Evolutionary conservation across 164 flowering plant species (phyloP).

Genomic region (Echeveria elegans): DNA sequence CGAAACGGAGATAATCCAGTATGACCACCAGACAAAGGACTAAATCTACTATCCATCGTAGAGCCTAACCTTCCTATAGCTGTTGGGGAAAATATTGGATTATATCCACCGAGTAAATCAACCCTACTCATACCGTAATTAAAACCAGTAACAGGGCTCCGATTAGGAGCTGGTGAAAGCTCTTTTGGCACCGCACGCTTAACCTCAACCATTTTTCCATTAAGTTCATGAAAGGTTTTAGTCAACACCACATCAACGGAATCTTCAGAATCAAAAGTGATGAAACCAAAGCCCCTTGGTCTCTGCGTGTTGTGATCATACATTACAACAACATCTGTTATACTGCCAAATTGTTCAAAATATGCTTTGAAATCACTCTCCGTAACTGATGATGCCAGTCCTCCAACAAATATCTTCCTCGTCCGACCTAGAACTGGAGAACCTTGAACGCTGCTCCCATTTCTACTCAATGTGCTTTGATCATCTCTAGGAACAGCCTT

Average conservation of each 20-base stretch:
- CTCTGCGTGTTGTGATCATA: constrained; percentile 49
- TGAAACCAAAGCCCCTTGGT: constrained; percentile 52
- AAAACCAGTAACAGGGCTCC: constrained; percentile 39
- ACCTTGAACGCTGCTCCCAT: constrained; percentile 31
- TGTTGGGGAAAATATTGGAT: constrained; percentile 31
- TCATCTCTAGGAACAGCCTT: constrained; percentile 50
- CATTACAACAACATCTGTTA: constrained; percentile 49
- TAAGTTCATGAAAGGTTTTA: constrained; percentile 42
- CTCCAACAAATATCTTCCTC: constrained; percentile 45
- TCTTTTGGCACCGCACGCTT: constrained; percentile 51
- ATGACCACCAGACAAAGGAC: constrained; percentile 32
- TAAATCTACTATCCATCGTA: constrained; percentile 39
- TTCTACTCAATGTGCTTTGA: constrained; percentile 33
- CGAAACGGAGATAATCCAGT: constrained; percentile 40
- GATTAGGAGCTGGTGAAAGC: constrained; percentile 40
- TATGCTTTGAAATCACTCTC: constrained; percentile 39
- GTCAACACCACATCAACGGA: constrained; percentile 38
- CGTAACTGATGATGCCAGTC: constrained; percentile 45
- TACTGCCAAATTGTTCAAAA: constrained; percentile 45
- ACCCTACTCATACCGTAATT: constrained; percentile 42
- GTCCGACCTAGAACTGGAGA: constrained; percentile 45
- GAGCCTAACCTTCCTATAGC: constrained; percentile 25
- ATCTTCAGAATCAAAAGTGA: constrained; percentile 46
- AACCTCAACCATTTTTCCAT: constrained; percentile 55
- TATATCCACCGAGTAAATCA: constrained; percentile 32